Evolutionary conservation across 495 filamentous ascomycete genomes (phyloP).

Genomic region (Penicillium argentinense): DNA sequence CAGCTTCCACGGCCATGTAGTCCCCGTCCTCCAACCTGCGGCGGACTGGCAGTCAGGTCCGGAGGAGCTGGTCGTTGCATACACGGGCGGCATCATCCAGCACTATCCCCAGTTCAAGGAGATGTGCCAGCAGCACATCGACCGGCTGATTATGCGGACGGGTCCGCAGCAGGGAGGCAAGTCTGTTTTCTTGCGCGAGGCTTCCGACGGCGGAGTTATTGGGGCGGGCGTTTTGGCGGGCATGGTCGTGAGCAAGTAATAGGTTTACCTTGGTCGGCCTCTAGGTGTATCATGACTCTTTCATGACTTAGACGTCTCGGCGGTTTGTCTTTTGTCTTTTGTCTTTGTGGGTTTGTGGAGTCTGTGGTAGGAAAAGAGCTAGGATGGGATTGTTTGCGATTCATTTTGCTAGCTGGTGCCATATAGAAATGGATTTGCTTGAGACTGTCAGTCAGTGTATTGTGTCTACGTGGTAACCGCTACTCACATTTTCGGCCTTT

Average conservation of each 20-base stretch:
- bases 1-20: conserved; percentile 36
- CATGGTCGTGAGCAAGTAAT: conserved; percentile 42
- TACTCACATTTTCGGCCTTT: too few relatives aligned
- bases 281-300: too few relatives aligned
- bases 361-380: conserved; percentile 10
- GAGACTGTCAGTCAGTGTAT: too few relatives aligned
- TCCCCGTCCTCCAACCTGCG: conserved; percentile 43
- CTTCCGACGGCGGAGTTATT: conserved; percentile 73
- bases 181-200: conserved; percentile 64
- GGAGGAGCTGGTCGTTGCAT: conserved; percentile 71
- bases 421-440: conserved; percentile 21
- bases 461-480: too few relatives aligned
- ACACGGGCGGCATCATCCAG: conserved; percentile 76
- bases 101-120: conserved; percentile 72
- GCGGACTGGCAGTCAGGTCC: conserved; percentile 48
- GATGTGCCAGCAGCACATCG: conserved; percentile 66
- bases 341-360: background rate
- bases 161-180: conserved; percentile 54
- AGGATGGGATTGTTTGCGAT: conserved; percentile 1
- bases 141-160: conserved; percentile 60
- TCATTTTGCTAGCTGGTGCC: background rate
- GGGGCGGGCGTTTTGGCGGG: conserved; percentile 76
- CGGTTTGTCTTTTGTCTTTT: conserved; percentile 4
- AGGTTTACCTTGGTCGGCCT: background rate
- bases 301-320: background rate